phyloP scores from a whole-genome alignment of 805 yeast genomes.

The Cyberlindnera amylophila region DNA sequence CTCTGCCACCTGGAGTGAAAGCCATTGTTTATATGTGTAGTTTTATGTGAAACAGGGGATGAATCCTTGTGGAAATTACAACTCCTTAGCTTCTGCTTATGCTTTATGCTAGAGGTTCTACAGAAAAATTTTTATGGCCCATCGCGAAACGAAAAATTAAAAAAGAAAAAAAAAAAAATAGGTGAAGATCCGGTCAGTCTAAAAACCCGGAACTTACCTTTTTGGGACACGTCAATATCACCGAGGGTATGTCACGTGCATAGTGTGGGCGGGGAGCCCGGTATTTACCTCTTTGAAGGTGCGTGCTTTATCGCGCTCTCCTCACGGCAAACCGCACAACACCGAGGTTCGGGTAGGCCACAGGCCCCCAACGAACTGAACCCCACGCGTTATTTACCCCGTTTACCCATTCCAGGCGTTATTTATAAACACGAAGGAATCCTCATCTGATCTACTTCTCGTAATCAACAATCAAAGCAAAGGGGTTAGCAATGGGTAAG shows the following conservation, averaged over 20 bases:
- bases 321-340: slow-evolving; percentile 7
- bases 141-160: slow-evolving; percentile 6
- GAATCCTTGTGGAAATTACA: slow-evolving; percentile 1
- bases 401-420: neutral
- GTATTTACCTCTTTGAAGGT: neutral
- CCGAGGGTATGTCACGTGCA: slow-evolving; percentile 1
- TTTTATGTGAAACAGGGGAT: slow-evolving; percentile 1
- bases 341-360: slow-evolving; percentile 1
- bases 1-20: slow-evolving; percentile 62
- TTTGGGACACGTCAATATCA: neutral
- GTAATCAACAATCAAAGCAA: neutral
- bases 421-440: neutral
- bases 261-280: neutral
- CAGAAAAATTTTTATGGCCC: slow-evolving; percentile 16
- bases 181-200: neutral
- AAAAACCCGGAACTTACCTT: slow-evolving; percentile 1
- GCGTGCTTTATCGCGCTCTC: slow-evolving; percentile 1
- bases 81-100: neutral
- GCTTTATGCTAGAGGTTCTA: neutral
- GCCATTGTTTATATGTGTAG: slow-evolving; percentile 48
- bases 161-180: slow-evolving; percentile 1
- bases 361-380: no score
- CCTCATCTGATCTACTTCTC: neutral
- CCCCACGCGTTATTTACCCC: slow-evolving; percentile 2
- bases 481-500: slow-evolving; percentile 3